Evolutionary conservation across 2,329 filamentous ascomycete species (phyloP).

Genomic region (Onygena corvina): DNA sequence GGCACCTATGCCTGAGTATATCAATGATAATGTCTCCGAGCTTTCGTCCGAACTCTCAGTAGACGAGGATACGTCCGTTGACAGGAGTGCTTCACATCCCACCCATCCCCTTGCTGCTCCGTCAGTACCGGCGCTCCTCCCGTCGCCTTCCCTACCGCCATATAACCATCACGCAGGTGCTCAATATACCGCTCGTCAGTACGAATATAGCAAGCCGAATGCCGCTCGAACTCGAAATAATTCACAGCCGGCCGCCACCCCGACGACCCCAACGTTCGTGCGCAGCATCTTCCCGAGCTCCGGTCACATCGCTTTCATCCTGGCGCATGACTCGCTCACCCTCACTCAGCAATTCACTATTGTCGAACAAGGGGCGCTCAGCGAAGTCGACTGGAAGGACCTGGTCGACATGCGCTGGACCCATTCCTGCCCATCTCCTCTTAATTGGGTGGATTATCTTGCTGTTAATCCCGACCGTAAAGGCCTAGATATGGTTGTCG

Average conservation of each 20-base stretch:
- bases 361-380: constrained; percentile 53
- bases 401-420: constrained; percentile 53
- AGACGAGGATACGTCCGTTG: constrained; percentile 22
- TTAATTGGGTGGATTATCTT: constrained; percentile 53
- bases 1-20: constrained; percentile 27
- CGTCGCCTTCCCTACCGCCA: background rate
- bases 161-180: background rate
- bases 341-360: constrained; percentile 54
- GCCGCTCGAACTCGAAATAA: constrained; percentile 19
- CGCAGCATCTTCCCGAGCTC: background rate
- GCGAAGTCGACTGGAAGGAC: constrained; percentile 56
- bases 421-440: constrained; percentile 40
- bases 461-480: constrained; percentile 39
- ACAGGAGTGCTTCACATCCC: background rate
- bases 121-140: background rate
- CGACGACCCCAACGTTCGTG: background rate
- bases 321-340: constrained; percentile 49
- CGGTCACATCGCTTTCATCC: constrained; percentile 48
- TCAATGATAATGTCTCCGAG: constrained; percentile 44
- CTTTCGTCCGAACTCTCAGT: constrained; percentile 41
- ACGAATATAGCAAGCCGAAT: constrained; percentile 27
- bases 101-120: constrained; percentile 36
- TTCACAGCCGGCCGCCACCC: background rate
- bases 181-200: constrained; percentile 35
- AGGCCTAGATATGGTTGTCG: constrained; percentile 53